Evolutionary conservation across 192 early-diverging fungal genomes (phyloP).

Genomic region (Gigaspora rosea): DNA sequence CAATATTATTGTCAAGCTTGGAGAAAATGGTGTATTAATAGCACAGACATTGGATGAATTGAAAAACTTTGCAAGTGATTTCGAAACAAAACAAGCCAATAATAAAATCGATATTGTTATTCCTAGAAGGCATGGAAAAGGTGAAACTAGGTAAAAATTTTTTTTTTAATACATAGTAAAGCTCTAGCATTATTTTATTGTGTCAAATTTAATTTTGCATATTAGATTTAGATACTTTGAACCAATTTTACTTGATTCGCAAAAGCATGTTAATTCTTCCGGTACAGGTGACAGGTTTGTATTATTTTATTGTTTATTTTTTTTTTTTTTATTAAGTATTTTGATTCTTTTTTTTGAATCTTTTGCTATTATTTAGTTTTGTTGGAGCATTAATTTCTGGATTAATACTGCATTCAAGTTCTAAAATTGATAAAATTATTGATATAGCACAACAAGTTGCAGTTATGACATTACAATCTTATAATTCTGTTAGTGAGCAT

Average conservation of each 20-base stretch:
- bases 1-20: conserved; percentile 66
- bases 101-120: conserved; percentile 7
- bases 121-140: not conserved
- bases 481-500: conserved; percentile 37
- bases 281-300: conserved; percentile 76
- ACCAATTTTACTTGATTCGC: conserved; percentile 31
- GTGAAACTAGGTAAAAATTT: not conserved
- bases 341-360: not conserved
- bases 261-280: conserved; percentile 63
- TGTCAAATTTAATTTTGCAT: not conserved
- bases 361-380: conserved; percentile 50
- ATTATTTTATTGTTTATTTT: not conserved
- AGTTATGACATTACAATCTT: conserved; percentile 41
- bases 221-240: conserved; percentile 40
- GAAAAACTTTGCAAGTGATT: not conserved
- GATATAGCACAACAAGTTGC: conserved; percentile 39
- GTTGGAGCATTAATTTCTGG: conserved; percentile 69
- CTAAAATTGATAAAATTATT: conserved; percentile 36
- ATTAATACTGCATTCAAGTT: conserved; percentile 31
- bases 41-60: conserved; percentile 39
- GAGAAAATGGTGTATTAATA: conserved; percentile 57
- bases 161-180: not conserved
- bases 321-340: not conserved
- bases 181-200: not conserved
- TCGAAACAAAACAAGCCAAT: too few relatives aligned